A percentile compares a stretch with the other conserved stretches of the same genome.
Evolutionary conservation across 148 eudicot genomes (phyloP).

Genomic region (Persicaria maculosa): DNA sequence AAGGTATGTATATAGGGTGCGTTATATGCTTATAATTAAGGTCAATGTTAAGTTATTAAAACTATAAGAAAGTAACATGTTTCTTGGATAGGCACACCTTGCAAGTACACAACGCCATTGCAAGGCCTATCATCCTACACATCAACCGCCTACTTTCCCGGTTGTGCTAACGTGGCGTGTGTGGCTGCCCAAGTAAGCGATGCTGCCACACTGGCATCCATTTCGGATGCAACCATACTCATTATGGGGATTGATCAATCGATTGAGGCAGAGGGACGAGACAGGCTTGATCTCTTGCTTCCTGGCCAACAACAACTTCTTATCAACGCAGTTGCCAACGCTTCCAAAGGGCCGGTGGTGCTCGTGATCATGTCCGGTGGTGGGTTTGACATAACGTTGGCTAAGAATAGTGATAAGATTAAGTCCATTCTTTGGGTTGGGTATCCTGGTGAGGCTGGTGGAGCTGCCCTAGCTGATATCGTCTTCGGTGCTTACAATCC

Average conservation of each 20-base stretch:
- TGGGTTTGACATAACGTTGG: conserved; percentile 59
- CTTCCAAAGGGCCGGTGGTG: conserved; percentile 61
- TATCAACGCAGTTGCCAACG: conserved; percentile 43
- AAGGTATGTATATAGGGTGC: conserved; percentile 29
- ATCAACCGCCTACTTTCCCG: conserved; percentile 44
- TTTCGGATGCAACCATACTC: conserved; percentile 57
- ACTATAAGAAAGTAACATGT: background rate
- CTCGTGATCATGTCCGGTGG: conserved; percentile 79
- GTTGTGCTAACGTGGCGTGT: conserved; percentile 51
- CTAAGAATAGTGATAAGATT: conserved; percentile 48
- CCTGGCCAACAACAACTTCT: conserved; percentile 66
- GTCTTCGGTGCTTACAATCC: conserved; percentile 63
- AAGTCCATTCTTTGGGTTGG: conserved; percentile 74
- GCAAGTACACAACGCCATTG: conserved; percentile 61
- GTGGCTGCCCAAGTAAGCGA: conserved; percentile 39
- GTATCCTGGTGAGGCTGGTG: conserved; percentile 76
- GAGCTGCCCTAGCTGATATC: conserved; percentile 66
- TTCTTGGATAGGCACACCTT: conserved; percentile 44
- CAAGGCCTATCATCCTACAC: conserved; percentile 57
- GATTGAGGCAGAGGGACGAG: conserved; percentile 53
- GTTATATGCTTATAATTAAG: no score
- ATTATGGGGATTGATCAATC: conserved; percentile 68
- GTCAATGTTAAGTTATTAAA: no score
- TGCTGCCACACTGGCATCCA: conserved; percentile 45
- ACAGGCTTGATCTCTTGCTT: conserved; percentile 46